phyloP scores from a whole-genome alignment of 2,329 filamentous ascomycete species.

The Amylocarpus encephaloides region DNA sequence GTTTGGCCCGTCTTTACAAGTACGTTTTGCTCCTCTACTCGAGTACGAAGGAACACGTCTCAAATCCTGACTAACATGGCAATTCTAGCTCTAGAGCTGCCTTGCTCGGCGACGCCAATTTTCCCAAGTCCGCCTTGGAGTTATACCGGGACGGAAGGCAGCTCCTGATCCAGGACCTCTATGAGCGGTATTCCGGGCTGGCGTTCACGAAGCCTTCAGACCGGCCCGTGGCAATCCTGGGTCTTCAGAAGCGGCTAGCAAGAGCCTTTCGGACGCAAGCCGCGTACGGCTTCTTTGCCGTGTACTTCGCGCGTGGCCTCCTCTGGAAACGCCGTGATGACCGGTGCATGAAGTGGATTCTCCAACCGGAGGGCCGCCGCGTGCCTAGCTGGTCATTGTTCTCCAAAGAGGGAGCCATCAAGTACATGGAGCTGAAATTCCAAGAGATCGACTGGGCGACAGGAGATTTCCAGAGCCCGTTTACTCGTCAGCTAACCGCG shows the following conservation, averaged over 20 bases:
- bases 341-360: too few relatives aligned
- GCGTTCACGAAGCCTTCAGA: slow-evolving; percentile 22
- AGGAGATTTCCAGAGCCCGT: too few relatives aligned
- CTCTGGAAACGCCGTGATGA: background rate
- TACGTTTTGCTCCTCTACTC: background rate
- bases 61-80: background rate
- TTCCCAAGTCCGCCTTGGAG: background rate
- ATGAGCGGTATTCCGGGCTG: slow-evolving; percentile 14
- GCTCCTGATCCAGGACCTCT: background rate
- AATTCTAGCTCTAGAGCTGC: background rate
- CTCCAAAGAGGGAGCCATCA: too few relatives aligned
- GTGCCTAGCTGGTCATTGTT: too few relatives aligned
- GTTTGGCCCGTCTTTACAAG: background rate
- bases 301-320: background rate
- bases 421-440: too few relatives aligned
- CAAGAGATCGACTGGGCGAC: too few relatives aligned
- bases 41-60: too few relatives aligned
- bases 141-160: background rate
- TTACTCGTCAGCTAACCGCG: too few relatives aligned
- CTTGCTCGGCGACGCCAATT: background rate
- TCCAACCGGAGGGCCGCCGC: too few relatives aligned
- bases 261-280: slow-evolving; percentile 21
- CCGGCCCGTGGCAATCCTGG: slow-evolving; percentile 30
- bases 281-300: slow-evolving; percentile 32
- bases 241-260: slow-evolving; percentile 29